Percentiles rank a stretch among this genome's conserved stretches.
Evolutionary conservation across 495 filamentous ascomycete genomes (phyloP).

Genomic region (Melanomma pulvis-pyrius): DNA sequence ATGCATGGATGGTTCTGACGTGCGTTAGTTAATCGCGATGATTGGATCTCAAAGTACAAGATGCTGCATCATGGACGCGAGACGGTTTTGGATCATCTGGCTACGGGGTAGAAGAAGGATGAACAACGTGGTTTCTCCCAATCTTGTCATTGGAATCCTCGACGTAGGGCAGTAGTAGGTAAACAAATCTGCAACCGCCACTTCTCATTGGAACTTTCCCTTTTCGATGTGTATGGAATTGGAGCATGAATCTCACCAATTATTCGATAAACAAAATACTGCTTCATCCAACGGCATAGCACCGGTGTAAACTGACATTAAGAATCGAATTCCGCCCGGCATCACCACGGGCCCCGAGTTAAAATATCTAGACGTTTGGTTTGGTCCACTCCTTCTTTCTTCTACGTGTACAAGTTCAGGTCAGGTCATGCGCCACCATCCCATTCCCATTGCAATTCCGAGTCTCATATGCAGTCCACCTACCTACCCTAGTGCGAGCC

Average conservation of each 20-base stretch:
- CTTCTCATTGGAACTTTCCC: too few relatives aligned
- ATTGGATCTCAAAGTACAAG: conserved; percentile 77
- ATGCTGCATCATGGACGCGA: conserved; percentile 67
- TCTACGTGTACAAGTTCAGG: conserved; percentile 1
- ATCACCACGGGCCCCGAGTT: not conserved
- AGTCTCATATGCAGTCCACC: not conserved
- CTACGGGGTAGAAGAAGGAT: conserved; percentile 28
- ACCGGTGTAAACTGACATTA: too few relatives aligned
- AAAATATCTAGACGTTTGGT: conserved; percentile 1
- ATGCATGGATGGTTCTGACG: not conserved
- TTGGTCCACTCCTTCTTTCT: not conserved
- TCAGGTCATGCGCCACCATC: not conserved
- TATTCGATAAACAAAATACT: too few relatives aligned
- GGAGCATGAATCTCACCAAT: too few relatives aligned
- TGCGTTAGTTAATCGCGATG: conserved; percentile 74
- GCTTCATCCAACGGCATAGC: too few relatives aligned
- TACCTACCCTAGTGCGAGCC: not conserved
- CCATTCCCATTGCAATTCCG: not conserved
- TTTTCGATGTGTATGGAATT: too few relatives aligned
- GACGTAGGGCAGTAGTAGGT: too few relatives aligned
- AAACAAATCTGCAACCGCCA: too few relatives aligned
- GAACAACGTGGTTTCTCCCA: too few relatives aligned
- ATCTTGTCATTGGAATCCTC: too few relatives aligned
- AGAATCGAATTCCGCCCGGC: not conserved
- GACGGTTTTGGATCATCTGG: conserved; percentile 51